These are phyloP conservation scores for Microbotryum silenes-acaulis DNA, from an alignment of 1,284 basidiomycete species.

Conservation along the genomic window DNA sequence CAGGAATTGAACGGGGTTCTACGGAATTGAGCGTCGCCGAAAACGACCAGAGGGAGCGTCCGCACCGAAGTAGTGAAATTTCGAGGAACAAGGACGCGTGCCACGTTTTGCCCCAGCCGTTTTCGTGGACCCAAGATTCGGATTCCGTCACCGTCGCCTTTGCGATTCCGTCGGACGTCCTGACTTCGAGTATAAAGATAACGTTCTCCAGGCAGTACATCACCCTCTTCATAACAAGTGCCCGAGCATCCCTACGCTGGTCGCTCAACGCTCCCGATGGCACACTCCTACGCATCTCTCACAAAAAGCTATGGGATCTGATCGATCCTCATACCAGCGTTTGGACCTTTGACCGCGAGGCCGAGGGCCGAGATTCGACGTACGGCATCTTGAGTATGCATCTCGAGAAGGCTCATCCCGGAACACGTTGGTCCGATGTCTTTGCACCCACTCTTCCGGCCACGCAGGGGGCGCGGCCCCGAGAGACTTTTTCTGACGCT, in stretches of 20 bases:
- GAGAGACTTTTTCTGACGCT: background rate
- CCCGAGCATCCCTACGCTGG: constrained; percentile 33
- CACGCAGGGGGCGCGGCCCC: constrained; percentile 38
- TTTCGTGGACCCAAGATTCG: constrained; percentile 81
- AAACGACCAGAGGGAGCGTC: constrained; percentile 29
- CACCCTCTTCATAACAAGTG: constrained; percentile 48
- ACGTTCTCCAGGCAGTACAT: constrained; percentile 58
- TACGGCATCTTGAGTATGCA: constrained; percentile 70
- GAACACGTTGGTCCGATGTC: constrained; percentile 74
- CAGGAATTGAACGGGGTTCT: no score
- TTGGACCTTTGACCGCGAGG: constrained; percentile 80
- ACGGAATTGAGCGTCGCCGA: no score
- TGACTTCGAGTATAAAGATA: constrained; percentile 58
- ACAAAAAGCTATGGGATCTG: constrained; percentile 63
- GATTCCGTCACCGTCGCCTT: constrained; percentile 76
- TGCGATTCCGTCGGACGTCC: constrained; percentile 62
- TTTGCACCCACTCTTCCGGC: constrained; percentile 52
- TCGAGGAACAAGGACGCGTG: constrained; percentile 52
- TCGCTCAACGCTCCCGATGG: background rate
- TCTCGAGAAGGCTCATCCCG: constrained; percentile 70
- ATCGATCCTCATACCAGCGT: constrained; percentile 64
- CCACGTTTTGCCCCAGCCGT: constrained; percentile 49
- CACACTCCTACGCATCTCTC: constrained; percentile 53
- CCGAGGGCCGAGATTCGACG: constrained; percentile 44
- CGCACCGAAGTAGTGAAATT: constrained; percentile 59